These are phyloP conservation scores for Cucurbita maxima DNA, from an alignment of 306 rosid genomes.

Conservation along the genomic window DNA sequence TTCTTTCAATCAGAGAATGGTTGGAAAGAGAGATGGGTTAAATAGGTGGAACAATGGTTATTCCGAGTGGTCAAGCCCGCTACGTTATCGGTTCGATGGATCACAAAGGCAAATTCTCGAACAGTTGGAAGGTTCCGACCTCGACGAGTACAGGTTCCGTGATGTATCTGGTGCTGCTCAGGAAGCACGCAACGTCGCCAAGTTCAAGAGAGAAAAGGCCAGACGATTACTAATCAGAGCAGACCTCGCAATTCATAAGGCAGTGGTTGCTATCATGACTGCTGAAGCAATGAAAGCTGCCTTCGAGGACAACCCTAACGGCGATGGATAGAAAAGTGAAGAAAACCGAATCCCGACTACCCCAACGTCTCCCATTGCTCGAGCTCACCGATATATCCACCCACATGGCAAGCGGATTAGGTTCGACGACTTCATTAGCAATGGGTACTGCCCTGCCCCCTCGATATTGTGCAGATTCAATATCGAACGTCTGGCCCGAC, in stretches of 20 bases:
- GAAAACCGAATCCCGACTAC: background rate
- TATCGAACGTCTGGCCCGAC: slow-evolving; percentile 18
- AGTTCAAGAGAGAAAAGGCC: slow-evolving; percentile 57
- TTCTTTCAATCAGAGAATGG: slow-evolving; percentile 22
- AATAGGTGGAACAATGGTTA: slow-evolving; percentile 22
- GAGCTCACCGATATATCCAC: slow-evolving; percentile 6
- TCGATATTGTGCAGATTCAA: slow-evolving; percentile 8
- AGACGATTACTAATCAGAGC: slow-evolving; percentile 53
- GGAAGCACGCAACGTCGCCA: slow-evolving; percentile 48
- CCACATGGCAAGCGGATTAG: slow-evolving; percentile 3
- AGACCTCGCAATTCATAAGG: slow-evolving; percentile 76
- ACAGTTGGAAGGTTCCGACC: slow-evolving; percentile 43
- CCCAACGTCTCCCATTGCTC: slow-evolving; percentile 5
- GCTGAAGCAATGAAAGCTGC: slow-evolving; percentile 73
- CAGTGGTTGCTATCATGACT: slow-evolving; percentile 72
- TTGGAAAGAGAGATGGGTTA: slow-evolving; percentile 37
- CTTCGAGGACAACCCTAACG: slow-evolving; percentile 24
- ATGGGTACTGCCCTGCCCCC: slow-evolving; percentile 10
- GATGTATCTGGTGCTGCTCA: slow-evolving; percentile 52
- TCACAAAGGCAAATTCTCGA: slow-evolving; percentile 33
- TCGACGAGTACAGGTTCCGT: slow-evolving; percentile 48
- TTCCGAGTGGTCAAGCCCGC: slow-evolving; percentile 33
- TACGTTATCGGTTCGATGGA: slow-evolving; percentile 25
- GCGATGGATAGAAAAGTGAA: slow-evolving; percentile 16
- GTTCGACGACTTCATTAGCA: slow-evolving; percentile 18